phyloP scores from a whole-genome alignment of 441 rosid species.

The Bocquillonia castaneifolia region DNA sequence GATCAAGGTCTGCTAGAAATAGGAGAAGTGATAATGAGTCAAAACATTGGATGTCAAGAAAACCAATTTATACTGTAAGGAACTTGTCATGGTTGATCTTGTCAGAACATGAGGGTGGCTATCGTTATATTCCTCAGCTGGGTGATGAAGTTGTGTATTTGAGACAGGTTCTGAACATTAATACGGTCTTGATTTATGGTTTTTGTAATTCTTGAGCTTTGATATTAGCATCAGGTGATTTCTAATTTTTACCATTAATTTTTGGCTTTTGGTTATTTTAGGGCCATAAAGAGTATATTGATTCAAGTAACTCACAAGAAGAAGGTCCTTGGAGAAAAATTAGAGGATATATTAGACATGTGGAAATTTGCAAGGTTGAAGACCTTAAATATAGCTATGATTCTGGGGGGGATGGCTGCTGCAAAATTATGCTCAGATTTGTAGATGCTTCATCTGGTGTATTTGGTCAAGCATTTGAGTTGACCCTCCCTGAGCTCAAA shows the following conservation, averaged over 20 bases:
- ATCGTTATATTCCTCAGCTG: conserved; percentile 83
- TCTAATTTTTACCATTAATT: conserved; percentile 15
- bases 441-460: conserved; percentile 53
- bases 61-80: conserved; percentile 45
- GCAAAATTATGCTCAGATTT: conserved; percentile 78
- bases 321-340: conserved; percentile 61
- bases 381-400: conserved; percentile 59
- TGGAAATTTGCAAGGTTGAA: conserved; percentile 79
- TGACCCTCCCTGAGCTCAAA: conserved; percentile 76
- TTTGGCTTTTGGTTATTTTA: conserved; percentile 32
- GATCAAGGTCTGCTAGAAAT: conserved; percentile 67
- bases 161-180: conserved; percentile 62
- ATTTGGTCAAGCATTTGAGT: conserved; percentile 43
- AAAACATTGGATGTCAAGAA: conserved; percentile 36
- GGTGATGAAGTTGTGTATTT: conserved; percentile 86
- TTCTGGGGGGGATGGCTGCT: conserved; percentile 97
- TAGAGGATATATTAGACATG: conserved; percentile 52
- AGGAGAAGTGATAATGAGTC: conserved; percentile 49
- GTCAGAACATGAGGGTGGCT: conserved; percentile 75
- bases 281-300: conserved; percentile 86
- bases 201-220: conserved; percentile 13
- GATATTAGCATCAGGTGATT: conserved; percentile 12
- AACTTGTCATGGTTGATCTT: conserved; percentile 80
- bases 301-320: conserved; percentile 38
- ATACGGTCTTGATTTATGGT: conserved; percentile 11